A percentile compares a stretch with the other conserved stretches of the same genome.
Evolutionary conservation across 2,329 filamentous ascomycete species (phyloP).

Genomic region (Botrytis galanthina): DNA sequence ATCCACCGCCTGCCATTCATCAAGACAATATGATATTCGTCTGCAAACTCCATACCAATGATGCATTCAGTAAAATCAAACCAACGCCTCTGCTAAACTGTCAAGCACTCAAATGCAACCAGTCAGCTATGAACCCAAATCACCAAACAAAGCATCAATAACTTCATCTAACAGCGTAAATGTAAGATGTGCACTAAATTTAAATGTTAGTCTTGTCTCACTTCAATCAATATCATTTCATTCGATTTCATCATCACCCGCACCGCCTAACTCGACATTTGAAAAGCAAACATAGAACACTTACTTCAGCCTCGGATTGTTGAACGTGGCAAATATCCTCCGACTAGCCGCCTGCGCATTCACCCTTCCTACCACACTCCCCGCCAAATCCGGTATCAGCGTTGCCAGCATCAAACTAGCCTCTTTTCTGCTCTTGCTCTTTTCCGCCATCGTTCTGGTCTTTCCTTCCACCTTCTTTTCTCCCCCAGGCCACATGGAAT

Average conservation of each 20-base stretch:
- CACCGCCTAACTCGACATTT: background rate
- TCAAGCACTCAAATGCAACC: slow-evolving; percentile 29
- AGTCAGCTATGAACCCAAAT: slow-evolving; percentile 30
- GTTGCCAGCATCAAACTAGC: slow-evolving; percentile 87
- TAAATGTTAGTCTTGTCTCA: background rate
- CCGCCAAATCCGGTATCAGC: slow-evolving; percentile 84
- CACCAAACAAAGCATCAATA: slow-evolving; percentile 39
- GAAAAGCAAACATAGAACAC: slow-evolving; percentile 40
- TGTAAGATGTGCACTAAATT: slow-evolving; percentile 38
- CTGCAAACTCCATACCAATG: slow-evolving; percentile 1
- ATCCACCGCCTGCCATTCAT: background rate
- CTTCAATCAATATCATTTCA: background rate
- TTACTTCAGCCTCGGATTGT: slow-evolving; percentile 87
- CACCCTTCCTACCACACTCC: slow-evolving; percentile 85
- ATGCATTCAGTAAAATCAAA: background rate
- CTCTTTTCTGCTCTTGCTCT: slow-evolving; percentile 77
- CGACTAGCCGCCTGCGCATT: slow-evolving; percentile 91
- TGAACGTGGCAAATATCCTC: slow-evolving; percentile 84
- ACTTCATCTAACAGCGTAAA: slow-evolving; percentile 41
- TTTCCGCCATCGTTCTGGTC: slow-evolving; percentile 67
- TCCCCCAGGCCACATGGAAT: slow-evolving; percentile 79
- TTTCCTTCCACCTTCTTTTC: slow-evolving; percentile 48
- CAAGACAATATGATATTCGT: background rate
- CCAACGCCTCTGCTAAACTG: background rate
- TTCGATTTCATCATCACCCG: background rate